Base-by-base conservation (phyloP, 2,329 filamentous ascomycete genomes). In the Fusarium algeriense region DNA sequence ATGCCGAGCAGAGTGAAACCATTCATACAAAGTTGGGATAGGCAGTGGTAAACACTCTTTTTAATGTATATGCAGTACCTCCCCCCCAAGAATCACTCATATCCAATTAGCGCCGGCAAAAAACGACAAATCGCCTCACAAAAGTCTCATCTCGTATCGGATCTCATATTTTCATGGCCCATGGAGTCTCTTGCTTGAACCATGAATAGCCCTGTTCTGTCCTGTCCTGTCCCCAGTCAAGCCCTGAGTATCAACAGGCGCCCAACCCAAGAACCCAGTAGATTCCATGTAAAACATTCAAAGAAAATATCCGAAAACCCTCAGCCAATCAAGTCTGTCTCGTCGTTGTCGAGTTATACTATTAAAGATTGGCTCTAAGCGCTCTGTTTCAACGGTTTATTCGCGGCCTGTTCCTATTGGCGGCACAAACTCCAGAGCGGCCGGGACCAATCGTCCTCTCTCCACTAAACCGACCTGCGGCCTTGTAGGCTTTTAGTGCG, bases 161-260 rank as follows among this genome's bases (percentile, higher is more conserved):
- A 69, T 69, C 70, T 66, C 57, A 64, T 66, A 41, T 46, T 57
- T 30, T 19, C 40, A 19, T 35, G 35, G 41, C 61, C 60, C 50
- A 38, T 26, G 15, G 30, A 52, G 12, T 26, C 46, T 50, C 43
- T 46, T 23, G 35, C 45, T 52, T 52, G 40, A 35, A 45, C 37
- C 44, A 44, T 67, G 48, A 49, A 55, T 32, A 52, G 50, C 37
- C n/a, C 34, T 44, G 19, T 19, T 35, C 28, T 48, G 14, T 34
- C 52, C 43, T 53, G 17, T 11, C 35, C 59, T 38, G 41, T 56
- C 50, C 64, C 62, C 69, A 76, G 66, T 71, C 69, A 61, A 61
- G 56, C 60, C 56, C 56, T 34, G 38, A 60, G 74, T 75, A 73
- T 76, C 74, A 71, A 67, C 60, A 75, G 58, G 73, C 74, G 74